These are phyloP conservation scores for Sparassis latifolia DNA, from an alignment of 1,284 basidiomycete species.

Conservation along the genomic window DNA sequence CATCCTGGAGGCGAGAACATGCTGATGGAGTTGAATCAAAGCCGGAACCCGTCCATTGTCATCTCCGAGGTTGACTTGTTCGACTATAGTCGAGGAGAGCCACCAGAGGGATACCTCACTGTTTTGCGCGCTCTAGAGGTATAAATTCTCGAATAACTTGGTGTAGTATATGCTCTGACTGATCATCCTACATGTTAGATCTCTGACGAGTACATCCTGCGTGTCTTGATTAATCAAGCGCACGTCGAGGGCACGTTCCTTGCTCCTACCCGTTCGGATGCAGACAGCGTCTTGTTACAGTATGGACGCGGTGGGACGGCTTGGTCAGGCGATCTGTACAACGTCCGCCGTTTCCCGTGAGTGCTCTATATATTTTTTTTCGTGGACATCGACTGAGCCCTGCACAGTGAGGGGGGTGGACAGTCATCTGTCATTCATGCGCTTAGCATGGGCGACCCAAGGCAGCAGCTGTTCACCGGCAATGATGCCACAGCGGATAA, in stretches of 20 bases:
- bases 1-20: neutral
- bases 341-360: conserved; percentile 56
- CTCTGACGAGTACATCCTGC: conserved; percentile 67
- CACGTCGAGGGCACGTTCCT: conserved; percentile 74
- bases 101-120: conserved; percentile 55
- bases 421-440: conserved; percentile 36
- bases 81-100: conserved; percentile 69
- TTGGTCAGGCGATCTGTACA: conserved; percentile 55
- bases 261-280: conserved; percentile 52
- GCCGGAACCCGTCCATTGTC: conserved; percentile 35
- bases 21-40: neutral
- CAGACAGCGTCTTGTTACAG: conserved; percentile 44
- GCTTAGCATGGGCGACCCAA: conserved; percentile 28
- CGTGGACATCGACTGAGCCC: neutral
- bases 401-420: conserved; percentile 60
- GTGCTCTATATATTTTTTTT: conserved; percentile 18
- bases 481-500: conserved; percentile 28
- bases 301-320: conserved; percentile 45
- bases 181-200: conserved; percentile 41
- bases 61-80: conserved; percentile 69
- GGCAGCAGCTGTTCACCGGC: conserved; percentile 44
- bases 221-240: conserved; percentile 73
- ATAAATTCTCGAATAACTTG: neutral
- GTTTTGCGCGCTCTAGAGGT: conserved; percentile 84
- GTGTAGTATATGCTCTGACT: neutral